Evolutionary conservation across 495 filamentous ascomycete species (phyloP).

Genomic region (Hypoxylon perforatum): DNA sequence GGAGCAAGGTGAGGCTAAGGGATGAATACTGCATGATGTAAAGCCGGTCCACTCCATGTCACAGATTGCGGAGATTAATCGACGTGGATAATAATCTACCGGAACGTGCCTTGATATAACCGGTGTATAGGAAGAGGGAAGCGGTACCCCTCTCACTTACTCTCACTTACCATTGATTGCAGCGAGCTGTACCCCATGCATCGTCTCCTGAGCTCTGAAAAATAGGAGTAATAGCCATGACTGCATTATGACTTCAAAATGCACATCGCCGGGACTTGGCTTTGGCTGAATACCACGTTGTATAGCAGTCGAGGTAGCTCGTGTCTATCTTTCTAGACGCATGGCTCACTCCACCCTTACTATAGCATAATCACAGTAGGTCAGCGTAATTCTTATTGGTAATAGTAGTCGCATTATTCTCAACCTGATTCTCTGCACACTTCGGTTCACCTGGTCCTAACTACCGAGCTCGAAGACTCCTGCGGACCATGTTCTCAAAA

Average conservation of each 20-base stretch:
- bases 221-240: neutral
- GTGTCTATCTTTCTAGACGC: too few relatives aligned
- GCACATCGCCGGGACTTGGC: neutral
- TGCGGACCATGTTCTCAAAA: too few relatives aligned
- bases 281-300: neutral
- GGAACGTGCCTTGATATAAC: conserved; percentile 31
- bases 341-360: too few relatives aligned
- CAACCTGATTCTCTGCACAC: too few relatives aligned
- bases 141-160: conserved; percentile 24
- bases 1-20: neutral
- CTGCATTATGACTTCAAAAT: neutral
- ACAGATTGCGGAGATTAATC: conserved; percentile 10
- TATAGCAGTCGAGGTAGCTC: neutral
- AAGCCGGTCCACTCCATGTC: conserved; percentile 2
- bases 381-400: too few relatives aligned
- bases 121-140: conserved; percentile 5
- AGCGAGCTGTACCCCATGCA: conserved; percentile 6
- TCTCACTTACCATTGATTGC: conserved; percentile 9
- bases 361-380: too few relatives aligned
- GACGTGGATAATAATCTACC: conserved; percentile 13
- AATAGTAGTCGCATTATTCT: too few relatives aligned
- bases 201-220: neutral
- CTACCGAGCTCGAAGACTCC: too few relatives aligned
- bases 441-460: too few relatives aligned
- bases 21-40: conserved; percentile 11